phyloP scores from a whole-genome alignment of 441 rosid genomes.

The Croton setiger region DNA sequence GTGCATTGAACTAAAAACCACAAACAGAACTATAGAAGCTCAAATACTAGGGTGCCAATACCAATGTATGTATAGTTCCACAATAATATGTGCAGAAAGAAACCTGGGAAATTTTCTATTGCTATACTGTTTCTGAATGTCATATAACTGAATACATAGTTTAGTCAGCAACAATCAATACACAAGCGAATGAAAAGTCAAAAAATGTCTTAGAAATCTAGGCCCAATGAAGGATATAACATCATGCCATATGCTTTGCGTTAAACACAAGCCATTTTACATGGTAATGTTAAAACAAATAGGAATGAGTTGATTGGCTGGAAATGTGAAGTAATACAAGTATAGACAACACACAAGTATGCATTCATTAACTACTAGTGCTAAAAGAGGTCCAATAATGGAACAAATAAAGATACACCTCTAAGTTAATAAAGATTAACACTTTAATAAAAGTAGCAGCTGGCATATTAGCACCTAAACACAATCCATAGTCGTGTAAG shows the following conservation, averaged over 20 bases:
- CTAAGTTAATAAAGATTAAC: not conserved
- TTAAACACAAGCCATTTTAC: not conserved
- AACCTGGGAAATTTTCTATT: too few species aligned
- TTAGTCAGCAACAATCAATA: too few species aligned
- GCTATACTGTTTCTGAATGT: too few species aligned
- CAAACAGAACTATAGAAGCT: too few species aligned
- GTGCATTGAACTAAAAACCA: too few species aligned
- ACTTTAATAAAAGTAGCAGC: conserved; percentile 1
- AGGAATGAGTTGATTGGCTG: not conserved
- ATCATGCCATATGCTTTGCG: not conserved
- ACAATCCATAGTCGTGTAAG: conserved; percentile 30
- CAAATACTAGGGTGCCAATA: too few species aligned
- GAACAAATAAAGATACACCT: not conserved
- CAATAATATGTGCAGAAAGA: too few species aligned
- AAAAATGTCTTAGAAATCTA: too few species aligned
- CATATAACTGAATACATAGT: too few species aligned
- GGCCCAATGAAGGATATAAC: too few species aligned
- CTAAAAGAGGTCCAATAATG: not conserved
- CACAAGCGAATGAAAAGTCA: not conserved
- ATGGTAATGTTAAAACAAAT: not conserved
- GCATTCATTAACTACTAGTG: not conserved
- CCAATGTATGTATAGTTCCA: too few species aligned
- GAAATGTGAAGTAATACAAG: not conserved
- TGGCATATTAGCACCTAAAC: conserved; percentile 21
- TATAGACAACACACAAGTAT: not conserved